A percentile compares a stretch with the other conserved stretches of the same genome.
These are phyloP conservation scores for Umbelopsis isabellina DNA, from an alignment of 192 early-diverging fungal genomes.

Conservation along the genomic window DNA sequence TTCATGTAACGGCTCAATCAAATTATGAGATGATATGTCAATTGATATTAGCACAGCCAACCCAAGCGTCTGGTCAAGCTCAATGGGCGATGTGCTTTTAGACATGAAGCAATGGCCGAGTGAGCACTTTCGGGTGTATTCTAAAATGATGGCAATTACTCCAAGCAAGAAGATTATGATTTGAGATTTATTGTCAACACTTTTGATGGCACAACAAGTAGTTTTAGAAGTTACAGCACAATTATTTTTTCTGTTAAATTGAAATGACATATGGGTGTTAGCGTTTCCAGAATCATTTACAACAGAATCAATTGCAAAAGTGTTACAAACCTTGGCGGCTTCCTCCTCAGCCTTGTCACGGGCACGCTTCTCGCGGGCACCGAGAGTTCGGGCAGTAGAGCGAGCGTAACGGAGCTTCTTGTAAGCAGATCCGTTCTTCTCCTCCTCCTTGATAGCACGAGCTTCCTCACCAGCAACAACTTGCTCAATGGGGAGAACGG, in stretches of 20 bases:
- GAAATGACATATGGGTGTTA: background rate
- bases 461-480: constrained; percentile 48
- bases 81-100: too few relatives aligned
- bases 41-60: too few relatives aligned
- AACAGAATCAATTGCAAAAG: background rate
- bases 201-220: constrained; percentile 24
- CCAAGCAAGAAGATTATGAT: too few relatives aligned
- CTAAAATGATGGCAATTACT: too few relatives aligned
- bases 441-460: constrained; percentile 56
- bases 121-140: too few relatives aligned
- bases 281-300: background rate
- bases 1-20: too few relatives aligned
- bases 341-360: constrained; percentile 85
- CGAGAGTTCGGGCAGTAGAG: constrained; percentile 73
- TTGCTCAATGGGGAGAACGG: constrained; percentile 73
- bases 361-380: constrained; percentile 76
- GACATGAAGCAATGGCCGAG: too few relatives aligned
- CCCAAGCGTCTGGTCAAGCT: too few relatives aligned
- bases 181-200: constrained; percentile 10
- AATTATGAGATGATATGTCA: too few relatives aligned
- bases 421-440: constrained; percentile 65
- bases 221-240: constrained; percentile 10
- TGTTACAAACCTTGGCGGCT: constrained; percentile 71
- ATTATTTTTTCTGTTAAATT: constrained; percentile 25
- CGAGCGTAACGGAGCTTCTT: constrained; percentile 78